Evolutionary conservation across 2,329 filamentous ascomycete species (phyloP), one percentile per base, ranked within the genome.

Genomic region (Neoascochyta sp.): DNA sequence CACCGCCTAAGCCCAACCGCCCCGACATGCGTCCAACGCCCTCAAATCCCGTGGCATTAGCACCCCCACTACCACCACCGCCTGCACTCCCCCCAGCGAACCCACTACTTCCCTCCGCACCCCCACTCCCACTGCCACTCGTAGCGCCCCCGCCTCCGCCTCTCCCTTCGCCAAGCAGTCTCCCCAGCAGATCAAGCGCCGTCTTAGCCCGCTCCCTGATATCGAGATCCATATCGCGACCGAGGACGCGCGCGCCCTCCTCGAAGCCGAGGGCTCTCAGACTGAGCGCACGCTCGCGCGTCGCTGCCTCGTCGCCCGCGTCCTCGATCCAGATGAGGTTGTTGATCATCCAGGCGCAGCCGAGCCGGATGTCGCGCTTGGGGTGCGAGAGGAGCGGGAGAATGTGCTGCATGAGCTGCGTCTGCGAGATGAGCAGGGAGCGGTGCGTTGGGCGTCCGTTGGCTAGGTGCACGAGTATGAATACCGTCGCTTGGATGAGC

Each of bases 291-390:
- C 92, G 75, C 47, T 81, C 74, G 16, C 74, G 69, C 40, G 83
- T 86, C 7, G 75, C 76, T 13, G 71, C 67, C 12, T 71, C 67
- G 47, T 95, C 88, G 16, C 64, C 71, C 5, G 75, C 71, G 49
- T 90, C 82, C 40, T 95, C 89, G 40, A 81, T 74, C 71, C 83
- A 93, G 0, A 86, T 84, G 23, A 98, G 73, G 57, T 95, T 95
- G 57, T 81, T 84, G 24, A 93, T 74, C 23, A 94, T 72, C 74
- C 89, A 90, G 43, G 86, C 87, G 47, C 92, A 78, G 24, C 82
- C 81, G 12, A 81, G 74, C 5, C 90, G 80, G 5, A 98, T 81
- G 22, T 83, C 78, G 24, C 76, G 75, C 54, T 84, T 78, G 23
- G 78, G 75, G 61, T 87, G 86, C 24, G 70, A 75, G 49, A 92